phyloP scores from a whole-genome alignment of 164 flowering plant genomes.

The Houttuynia cordata region DNA sequence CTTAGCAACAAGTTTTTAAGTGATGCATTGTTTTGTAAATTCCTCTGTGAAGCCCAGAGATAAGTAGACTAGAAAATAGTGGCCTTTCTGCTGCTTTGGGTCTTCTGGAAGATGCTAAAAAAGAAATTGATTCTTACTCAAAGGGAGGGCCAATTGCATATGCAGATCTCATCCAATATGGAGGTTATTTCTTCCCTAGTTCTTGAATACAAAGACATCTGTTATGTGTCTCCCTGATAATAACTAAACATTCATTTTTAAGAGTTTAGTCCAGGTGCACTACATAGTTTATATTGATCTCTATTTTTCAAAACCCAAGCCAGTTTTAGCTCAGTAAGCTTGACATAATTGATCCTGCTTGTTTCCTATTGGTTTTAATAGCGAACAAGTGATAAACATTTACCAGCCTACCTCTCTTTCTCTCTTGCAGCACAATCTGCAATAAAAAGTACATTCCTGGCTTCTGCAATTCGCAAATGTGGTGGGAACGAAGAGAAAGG shows the following conservation, averaged over 20 bases:
- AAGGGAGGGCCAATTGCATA: slow-evolving; percentile 89
- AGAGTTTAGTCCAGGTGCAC: too few species aligned
- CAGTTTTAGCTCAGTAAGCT: too few species aligned
- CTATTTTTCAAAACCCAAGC: too few species aligned
- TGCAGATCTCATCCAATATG: slow-evolving; percentile 82
- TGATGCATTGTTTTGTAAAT: slow-evolving; percentile 3
- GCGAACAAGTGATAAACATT: too few species aligned
- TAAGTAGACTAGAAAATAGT: slow-evolving; percentile 85
- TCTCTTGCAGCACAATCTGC: slow-evolving; percentile 64
- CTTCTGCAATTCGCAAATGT: slow-evolving; percentile 80
- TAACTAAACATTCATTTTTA: too few species aligned
- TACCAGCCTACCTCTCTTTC: too few species aligned
- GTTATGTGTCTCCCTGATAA: too few species aligned
- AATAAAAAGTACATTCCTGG: slow-evolving; percentile 57
- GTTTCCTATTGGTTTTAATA: neutral
- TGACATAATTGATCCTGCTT: too few species aligned
- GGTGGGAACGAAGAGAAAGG: slow-evolving; percentile 97
- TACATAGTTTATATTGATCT: too few species aligned
- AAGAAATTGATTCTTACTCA: slow-evolving; percentile 78
- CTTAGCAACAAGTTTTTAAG: neutral
- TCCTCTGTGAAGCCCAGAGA: slow-evolving; percentile 74
- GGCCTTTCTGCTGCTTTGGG: slow-evolving; percentile 67
- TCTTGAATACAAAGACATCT: too few species aligned
- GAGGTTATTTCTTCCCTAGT: slow-evolving; percentile 34
- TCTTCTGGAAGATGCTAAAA: slow-evolving; percentile 65